Evolutionary conservation across 768 basidiomycete genomes (phyloP).

Genomic region (Leucocoprinus leucothites): DNA sequence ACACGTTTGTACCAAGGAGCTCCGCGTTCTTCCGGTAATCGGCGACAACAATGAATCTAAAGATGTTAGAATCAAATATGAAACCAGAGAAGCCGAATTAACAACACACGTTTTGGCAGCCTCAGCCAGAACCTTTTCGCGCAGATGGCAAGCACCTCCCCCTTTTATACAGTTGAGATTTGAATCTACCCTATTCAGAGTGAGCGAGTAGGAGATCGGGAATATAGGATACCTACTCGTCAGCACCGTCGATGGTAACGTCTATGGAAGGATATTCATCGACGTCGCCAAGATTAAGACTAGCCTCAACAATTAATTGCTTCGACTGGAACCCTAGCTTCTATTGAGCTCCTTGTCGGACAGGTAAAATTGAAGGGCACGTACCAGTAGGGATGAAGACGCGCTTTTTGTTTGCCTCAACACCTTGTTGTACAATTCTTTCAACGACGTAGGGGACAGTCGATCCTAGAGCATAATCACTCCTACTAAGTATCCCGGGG

Average conservation of each 20-base stretch:
- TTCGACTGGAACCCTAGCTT: conserved; percentile 87
- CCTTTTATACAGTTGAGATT: conserved; percentile 94
- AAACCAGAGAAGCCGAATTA: conserved; percentile 2
- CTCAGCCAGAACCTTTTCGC: conserved; percentile 97
- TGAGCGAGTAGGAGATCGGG: background rate
- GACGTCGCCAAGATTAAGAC: conserved; percentile 80
- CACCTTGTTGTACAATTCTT: conserved; percentile 83
- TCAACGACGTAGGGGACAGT: conserved; percentile 98
- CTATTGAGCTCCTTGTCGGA: background rate
- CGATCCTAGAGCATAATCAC: conserved; percentile 48
- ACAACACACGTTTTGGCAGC: conserved; percentile 76
- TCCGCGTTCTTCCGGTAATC: conserved; percentile 94
- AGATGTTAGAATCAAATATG: conserved; percentile 1
- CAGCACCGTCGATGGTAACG: conserved; percentile 97
- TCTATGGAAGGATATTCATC: conserved; percentile 88
- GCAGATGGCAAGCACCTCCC: conserved; percentile 93
- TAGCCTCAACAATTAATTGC: conserved; percentile 82
- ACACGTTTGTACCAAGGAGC: conserved; percentile 76
- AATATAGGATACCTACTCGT: conserved; percentile 61
- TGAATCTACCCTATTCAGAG: conserved; percentile 66
- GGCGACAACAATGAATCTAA: conserved; percentile 85
- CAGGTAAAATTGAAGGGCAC: conserved; percentile 14
- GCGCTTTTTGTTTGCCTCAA: conserved; percentile 69
- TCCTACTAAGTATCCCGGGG: background rate
- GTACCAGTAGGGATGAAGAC: conserved; percentile 88